Base-by-base conservation (phyloP, 805 yeast genomes). In the Saturnispora dispora region DNA sequence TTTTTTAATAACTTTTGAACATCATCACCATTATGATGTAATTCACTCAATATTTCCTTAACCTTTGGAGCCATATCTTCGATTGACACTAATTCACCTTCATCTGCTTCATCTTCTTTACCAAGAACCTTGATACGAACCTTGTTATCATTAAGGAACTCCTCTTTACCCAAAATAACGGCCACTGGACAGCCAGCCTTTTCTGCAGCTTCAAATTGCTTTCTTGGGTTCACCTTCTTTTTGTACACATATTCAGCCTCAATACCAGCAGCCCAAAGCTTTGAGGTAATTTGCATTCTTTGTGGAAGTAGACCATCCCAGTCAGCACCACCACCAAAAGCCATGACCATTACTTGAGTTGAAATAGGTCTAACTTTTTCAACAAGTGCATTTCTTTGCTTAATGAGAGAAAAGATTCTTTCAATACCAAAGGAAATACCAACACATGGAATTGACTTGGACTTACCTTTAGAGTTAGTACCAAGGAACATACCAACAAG, bases 341-440 rank as follows among this genome's bases (percentile, higher is more conserved):
- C 98, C 96, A 93, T 90, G 47, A 93, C 84, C 63, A 75, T 93
- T 13, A 88, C 98, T 67, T 93, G 95, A 18, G 99, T 95, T 37
- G 91, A 82, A 28, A 90, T 77, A 35, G 97, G 81, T 60, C 93
- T 81, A 52, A 90, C 75, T 59, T 76, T 74, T 32, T 82, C 82
- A 58, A 78, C 76, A 49, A 80, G 69, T 30, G 79, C 78, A 42
- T 78, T 75, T 65, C 95, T 79, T 48, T 87, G 83, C 67, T 87
- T 89, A 61, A 93, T 81, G 54, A 93, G 71, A 8, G 98, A 88
- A 67, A 93, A 93, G 56, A 93, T 70, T 68, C 99, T 82, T 72
- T 93, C 99, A 51, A 93, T 91, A 63, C 99, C 99, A 62, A 93
- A 93, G 2, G 99, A 93, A 50, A 91, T 74, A 67, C 99, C 99